Conservation (phyloP, 345 rosid genomes). For the Bruguiera gymnorhiza region DNA sequence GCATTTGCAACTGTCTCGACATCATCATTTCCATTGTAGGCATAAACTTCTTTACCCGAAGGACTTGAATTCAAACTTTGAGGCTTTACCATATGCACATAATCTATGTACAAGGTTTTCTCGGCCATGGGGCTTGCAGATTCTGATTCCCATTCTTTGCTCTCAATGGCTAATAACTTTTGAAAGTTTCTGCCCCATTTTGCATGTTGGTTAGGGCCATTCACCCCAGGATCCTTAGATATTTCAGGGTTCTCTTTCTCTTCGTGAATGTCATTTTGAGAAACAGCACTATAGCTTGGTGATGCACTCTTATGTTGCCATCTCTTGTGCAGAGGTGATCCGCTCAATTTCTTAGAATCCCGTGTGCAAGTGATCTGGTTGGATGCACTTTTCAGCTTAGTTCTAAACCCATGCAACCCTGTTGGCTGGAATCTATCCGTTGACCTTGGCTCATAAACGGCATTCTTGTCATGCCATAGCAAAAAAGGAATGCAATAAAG, state of each 20-base stretch:
- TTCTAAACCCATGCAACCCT: slow-evolving; percentile 26
- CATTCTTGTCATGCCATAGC: slow-evolving; percentile 31
- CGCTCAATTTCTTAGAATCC: slow-evolving; percentile 23
- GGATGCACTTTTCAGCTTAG: slow-evolving; percentile 19
- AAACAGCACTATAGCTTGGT: slow-evolving; percentile 2
- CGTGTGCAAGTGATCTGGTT: slow-evolving; percentile 8
- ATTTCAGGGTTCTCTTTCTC: slow-evolving; percentile 26
- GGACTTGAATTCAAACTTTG: slow-evolving; percentile 20
- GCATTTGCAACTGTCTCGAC: slow-evolving; percentile 12
- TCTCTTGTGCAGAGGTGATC: slow-evolving; percentile 27
- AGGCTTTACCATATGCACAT: slow-evolving; percentile 40
- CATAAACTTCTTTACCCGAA: slow-evolving; percentile 19
- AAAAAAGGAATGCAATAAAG: slow-evolving; percentile 1
- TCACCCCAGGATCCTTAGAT: slow-evolving; percentile 17
- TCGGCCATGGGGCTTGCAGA: slow-evolving; percentile 44
- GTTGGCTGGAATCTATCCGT: slow-evolving; percentile 10
- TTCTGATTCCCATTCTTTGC: slow-evolving; percentile 39
- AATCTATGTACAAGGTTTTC: slow-evolving; percentile 78
- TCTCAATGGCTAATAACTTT: slow-evolving; percentile 55
- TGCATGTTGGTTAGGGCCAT: slow-evolving; percentile 11
- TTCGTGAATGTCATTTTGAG: slow-evolving; percentile 7
- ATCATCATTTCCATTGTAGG: slow-evolving; percentile 12
- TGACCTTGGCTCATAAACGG: slow-evolving; percentile 14
- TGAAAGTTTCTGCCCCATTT: slow-evolving; percentile 34
- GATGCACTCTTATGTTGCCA: slow-evolving; percentile 29